Conservation (phyloP, 2,329 filamentous ascomycete genomes). For the Colletotrichum tabaci region DNA sequence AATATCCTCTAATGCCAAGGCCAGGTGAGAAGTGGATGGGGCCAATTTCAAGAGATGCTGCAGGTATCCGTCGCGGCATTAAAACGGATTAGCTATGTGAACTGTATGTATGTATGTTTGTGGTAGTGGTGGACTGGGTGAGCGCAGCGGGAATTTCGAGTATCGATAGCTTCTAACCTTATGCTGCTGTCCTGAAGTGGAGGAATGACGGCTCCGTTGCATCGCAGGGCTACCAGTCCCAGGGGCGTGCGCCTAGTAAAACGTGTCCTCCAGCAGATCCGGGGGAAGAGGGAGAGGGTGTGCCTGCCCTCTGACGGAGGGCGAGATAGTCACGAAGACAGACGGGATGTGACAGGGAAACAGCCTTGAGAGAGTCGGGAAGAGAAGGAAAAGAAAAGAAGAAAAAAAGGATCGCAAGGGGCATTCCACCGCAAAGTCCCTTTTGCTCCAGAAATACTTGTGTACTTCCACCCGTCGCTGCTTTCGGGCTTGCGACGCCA, state of each 20-base stretch:
- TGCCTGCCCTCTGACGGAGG: conserved; percentile 20
- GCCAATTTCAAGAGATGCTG: conserved; percentile 6
- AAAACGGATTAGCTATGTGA: not conserved
- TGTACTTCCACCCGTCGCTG: not conserved
- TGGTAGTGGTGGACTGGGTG: too few species aligned
- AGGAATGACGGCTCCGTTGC: not conserved
- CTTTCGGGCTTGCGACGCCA: not conserved
- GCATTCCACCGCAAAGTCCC: conserved; percentile 9
- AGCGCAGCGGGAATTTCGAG: not conserved
- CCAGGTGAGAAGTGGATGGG: conserved; percentile 24
- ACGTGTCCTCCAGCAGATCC: conserved; percentile 35
- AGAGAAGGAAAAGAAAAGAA: not conserved
- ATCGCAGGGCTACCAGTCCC: conserved; percentile 21
- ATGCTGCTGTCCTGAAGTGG: not conserved
- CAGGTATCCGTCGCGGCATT: conserved; percentile 34
- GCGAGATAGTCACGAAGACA: conserved; percentile 31
- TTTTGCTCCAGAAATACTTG: conserved; percentile 15
- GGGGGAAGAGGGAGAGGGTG: conserved; percentile 10
- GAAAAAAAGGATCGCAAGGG: not conserved
- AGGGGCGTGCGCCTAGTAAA: conserved; percentile 37
- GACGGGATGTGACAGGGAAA: conserved; percentile 29
- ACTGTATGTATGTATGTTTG: too few species aligned
- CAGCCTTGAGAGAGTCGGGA: not conserved
- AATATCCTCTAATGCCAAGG: conserved; percentile 27
- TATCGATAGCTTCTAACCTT: not conserved